A percentile compares a stretch with the other conserved stretches of the same genome.
phyloP scores from a whole-genome alignment of 768 basidiomycete species.

The Agrocybe chaxingu region DNA sequence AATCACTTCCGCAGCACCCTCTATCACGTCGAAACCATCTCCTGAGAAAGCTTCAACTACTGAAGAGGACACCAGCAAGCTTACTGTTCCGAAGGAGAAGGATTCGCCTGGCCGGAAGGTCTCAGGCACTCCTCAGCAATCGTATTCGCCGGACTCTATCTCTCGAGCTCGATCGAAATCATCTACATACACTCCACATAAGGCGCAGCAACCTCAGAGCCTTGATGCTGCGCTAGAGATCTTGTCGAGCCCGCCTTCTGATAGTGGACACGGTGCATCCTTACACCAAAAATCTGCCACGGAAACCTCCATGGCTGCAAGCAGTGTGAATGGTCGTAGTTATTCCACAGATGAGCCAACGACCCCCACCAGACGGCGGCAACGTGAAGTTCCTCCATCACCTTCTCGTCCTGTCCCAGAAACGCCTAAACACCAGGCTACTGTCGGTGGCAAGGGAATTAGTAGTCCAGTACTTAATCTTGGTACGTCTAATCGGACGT shows the following conservation, averaged over 20 bases:
- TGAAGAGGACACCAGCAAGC: slow-evolving; percentile 17
- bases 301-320: slow-evolving; percentile 19
- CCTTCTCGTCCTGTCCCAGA: slow-evolving; percentile 43
- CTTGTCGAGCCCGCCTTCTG: slow-evolving; percentile 44
- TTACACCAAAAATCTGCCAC: slow-evolving; percentile 17
- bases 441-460: slow-evolving; percentile 61
- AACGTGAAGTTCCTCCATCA: slow-evolving; percentile 32
- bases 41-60: slow-evolving; percentile 10
- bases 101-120: slow-evolving; percentile 30
- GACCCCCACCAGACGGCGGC: slow-evolving; percentile 25
- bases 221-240: slow-evolving; percentile 71
- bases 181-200: slow-evolving; percentile 51
- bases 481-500: slow-evolving; percentile 37
- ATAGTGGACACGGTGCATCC: slow-evolving; percentile 30
- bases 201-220: slow-evolving; percentile 62
- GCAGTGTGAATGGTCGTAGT: slow-evolving; percentile 18
- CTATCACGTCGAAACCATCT: slow-evolving; percentile 40
- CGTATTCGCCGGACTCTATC: slow-evolving; percentile 29
- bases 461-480: slow-evolving; percentile 68
- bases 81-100: slow-evolving; percentile 26
- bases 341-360: slow-evolving; percentile 21
- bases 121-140: slow-evolving; percentile 21
- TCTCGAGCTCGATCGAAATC: slow-evolving; percentile 52
- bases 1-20: slow-evolving; percentile 57
- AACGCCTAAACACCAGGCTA: slow-evolving; percentile 34